Evolutionary conservation across 2,329 filamentous ascomycete species (phyloP).

Genomic region (Tolypocladium cylindrosporum): DNA sequence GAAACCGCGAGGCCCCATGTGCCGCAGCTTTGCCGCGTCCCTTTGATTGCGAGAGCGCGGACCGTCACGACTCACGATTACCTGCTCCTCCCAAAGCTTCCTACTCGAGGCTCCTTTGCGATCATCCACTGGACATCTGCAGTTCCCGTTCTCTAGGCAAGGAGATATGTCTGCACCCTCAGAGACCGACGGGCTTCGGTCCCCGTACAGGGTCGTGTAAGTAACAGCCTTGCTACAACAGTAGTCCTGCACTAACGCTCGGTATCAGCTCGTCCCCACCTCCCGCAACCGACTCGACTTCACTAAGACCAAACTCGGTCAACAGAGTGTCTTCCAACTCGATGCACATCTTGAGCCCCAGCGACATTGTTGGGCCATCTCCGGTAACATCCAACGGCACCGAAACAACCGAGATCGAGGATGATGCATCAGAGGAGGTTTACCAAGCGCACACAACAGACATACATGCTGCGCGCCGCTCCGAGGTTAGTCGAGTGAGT

Average conservation of each 20-base stretch:
- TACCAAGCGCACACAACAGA: conserved; percentile 17
- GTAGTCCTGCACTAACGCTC: not conserved
- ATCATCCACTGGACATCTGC: conserved; percentile 45
- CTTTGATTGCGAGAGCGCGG: too few relatives aligned
- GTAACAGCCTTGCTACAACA: conserved; percentile 12
- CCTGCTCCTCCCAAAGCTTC: too few relatives aligned
- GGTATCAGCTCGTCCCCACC: conserved; percentile 24
- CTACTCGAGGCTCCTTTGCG: conserved; percentile 43
- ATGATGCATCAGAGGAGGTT: conserved; percentile 57
- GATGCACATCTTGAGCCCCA: conserved; percentile 51
- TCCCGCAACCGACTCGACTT: conserved; percentile 30
- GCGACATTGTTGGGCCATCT: conserved; percentile 67
- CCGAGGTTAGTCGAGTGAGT: conserved; percentile 16
- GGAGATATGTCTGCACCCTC: conserved; percentile 44
- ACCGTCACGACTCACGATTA: too few relatives aligned
- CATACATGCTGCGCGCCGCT: conserved; percentile 11
- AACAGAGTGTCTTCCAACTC: conserved; percentile 37
- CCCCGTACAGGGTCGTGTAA: conserved; percentile 43
- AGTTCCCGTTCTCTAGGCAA: conserved; percentile 30
- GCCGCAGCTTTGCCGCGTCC: not conserved
- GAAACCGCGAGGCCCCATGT: not conserved
- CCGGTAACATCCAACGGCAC: conserved; percentile 81
- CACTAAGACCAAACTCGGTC: conserved; percentile 41
- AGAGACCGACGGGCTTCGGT: conserved; percentile 37
- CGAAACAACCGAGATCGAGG: conserved; percentile 74